A percentile compares a stretch with the other conserved stretches of the same genome.
Evolutionary conservation across 2,329 filamentous ascomycete genomes (phyloP).

Genomic region (Teratosphaeria pseudoeucalypti): DNA sequence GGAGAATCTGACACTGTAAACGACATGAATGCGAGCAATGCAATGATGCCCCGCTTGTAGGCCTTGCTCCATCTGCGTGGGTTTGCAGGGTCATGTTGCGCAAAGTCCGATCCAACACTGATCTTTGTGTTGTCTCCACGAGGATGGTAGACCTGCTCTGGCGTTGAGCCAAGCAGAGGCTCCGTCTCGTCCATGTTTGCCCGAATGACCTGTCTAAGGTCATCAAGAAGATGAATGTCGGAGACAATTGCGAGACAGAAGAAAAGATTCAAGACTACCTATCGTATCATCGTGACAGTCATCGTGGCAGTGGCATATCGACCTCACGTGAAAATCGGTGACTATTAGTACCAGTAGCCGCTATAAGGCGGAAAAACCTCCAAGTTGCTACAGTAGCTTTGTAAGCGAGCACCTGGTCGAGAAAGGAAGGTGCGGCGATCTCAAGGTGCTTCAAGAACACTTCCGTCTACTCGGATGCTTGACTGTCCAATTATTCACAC

Average conservation of each 20-base stretch:
- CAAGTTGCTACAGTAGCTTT: background rate
- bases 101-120: background rate
- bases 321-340: background rate
- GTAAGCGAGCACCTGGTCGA: background rate
- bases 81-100: constrained; percentile 35
- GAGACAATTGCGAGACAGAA: background rate
- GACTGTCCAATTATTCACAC: too few species aligned
- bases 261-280: background rate
- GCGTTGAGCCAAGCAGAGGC: background rate
- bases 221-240: background rate
- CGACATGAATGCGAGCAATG: constrained; percentile 43
- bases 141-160: background rate
- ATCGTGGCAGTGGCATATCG: background rate
- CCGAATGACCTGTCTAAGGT: background rate
- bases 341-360: background rate
- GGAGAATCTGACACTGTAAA: constrained; percentile 43
- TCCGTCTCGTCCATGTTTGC: background rate
- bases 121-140: background rate
- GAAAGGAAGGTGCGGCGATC: background rate
- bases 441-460: background rate
- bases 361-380: too few species aligned
- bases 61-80: constrained; percentile 42
- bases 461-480: background rate
- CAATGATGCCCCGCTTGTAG: constrained; percentile 44
- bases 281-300: background rate